Evolutionary conservation across 2,329 filamentous ascomycete species (phyloP), one percentile per base, ranked within the genome.

Genomic region (Macrophomina tecta): DNA sequence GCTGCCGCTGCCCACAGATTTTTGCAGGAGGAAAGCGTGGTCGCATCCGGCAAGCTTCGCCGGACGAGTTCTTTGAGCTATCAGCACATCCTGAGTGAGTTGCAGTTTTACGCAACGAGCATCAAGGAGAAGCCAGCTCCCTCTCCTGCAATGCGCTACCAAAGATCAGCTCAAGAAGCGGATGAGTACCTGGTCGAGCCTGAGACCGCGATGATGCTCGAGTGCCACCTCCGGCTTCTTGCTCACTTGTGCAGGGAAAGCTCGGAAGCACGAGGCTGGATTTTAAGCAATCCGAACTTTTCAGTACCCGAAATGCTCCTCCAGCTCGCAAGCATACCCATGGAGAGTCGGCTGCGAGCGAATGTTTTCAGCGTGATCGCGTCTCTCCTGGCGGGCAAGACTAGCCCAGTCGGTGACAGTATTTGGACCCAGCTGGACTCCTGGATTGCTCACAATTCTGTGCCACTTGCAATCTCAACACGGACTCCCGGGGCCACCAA

Each of bases 121-220:
- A 89, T 95, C 65, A 89, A 89, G 58, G 91, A 96, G 87, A 91
- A 65, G 78, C 85, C 66, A 84, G 62, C 89, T 86, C 87, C 72
- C 85, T 89, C 68, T 77, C 85, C 64, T 85, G 86, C 55, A 90
- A 92, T 76, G 82, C 87, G 53, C 82, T 86, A 75, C 58, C 69
- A 75, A 6, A 71, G 73, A 36, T 45, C 65, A 4, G 68, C 75
- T 45, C 76, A 73, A 67, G 77, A 75, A 51, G 73, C 72, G 58
- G 75, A 75, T n/a, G 79, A 79, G 46, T 80, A 80, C 65, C 89
- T 92, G 68, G 93, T 97, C 34, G 94, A 97, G 75, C 92, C 93
- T 4, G 96, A 99, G 77, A 96, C 92, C 48, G 90, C 91, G n/a
- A 91, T 97, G 80, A 97, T 99, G 92, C 84, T 99, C 34, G 93